These are phyloP conservation scores for Mycena galopus DNA, from an alignment of 768 basidiomycete genomes.

Conservation along the genomic window DNA sequence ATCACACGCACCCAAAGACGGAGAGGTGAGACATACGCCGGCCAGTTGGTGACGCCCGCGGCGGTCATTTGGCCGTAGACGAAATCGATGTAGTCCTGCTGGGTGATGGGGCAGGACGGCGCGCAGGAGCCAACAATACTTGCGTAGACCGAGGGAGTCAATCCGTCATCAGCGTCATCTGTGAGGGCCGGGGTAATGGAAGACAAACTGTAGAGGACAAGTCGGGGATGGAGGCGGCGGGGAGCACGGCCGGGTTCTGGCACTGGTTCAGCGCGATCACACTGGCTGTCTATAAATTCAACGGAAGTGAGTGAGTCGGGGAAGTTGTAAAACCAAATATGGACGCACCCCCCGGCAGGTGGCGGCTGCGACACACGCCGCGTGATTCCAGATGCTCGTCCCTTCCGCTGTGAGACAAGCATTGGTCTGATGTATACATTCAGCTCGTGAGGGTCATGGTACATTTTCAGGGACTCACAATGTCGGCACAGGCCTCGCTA, in stretches of 20 bases:
- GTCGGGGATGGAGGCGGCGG: constrained; percentile 16
- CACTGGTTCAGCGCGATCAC: constrained; percentile 28
- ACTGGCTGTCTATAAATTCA: not conserved
- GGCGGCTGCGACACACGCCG: constrained; percentile 20
- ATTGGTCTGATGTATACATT: not conserved
- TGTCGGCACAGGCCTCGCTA: not conserved
- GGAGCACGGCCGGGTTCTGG: constrained; percentile 24
- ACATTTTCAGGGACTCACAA: constrained; percentile 14
- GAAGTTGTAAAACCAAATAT: not conserved
- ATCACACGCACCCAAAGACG: not conserved
- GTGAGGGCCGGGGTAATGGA: too few species aligned
- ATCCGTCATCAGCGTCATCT: too few species aligned
- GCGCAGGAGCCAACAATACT: constrained; percentile 36
- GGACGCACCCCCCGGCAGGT: constrained; percentile 26
- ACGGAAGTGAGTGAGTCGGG: too few species aligned
- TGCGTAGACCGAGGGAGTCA: constrained; percentile 22
- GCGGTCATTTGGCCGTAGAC: constrained; percentile 34
- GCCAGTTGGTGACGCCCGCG: constrained; percentile 23
- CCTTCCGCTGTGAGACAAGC: constrained; percentile 11
- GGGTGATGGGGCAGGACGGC: constrained; percentile 34
- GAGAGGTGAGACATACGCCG: constrained; percentile 3
- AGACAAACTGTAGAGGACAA: not conserved
- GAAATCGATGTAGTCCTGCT: constrained; percentile 41
- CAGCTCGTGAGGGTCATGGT: not conserved
- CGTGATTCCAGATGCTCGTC: constrained; percentile 27